phyloP scores from a whole-genome alignment of 2,329 filamentous ascomycete species.

The Sarocladiaceae sp. region DNA sequence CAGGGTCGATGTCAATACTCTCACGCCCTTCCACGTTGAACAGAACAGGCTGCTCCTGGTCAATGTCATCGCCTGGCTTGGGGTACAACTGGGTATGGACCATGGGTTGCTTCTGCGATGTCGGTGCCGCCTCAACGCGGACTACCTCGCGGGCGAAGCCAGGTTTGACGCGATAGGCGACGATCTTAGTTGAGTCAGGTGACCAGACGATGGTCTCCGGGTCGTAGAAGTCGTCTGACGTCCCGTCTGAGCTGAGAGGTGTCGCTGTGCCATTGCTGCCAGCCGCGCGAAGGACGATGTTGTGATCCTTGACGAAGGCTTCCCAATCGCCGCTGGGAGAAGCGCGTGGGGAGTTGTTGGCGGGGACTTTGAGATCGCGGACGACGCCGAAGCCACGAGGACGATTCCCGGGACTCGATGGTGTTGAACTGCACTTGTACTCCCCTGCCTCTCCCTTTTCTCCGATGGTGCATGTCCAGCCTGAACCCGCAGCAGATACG shows the following conservation, averaged over 20 bases:
- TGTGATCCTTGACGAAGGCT: constrained; percentile 9
- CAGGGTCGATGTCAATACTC: constrained; percentile 9
- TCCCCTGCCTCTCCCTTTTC: constrained; percentile 7
- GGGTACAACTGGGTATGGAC: constrained; percentile 10
- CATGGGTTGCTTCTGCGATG: constrained; percentile 10
- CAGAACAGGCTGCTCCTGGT: constrained; percentile 10
- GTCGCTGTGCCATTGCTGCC: constrained; percentile 8
- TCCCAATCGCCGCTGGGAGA: constrained; percentile 9
- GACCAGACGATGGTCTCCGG: constrained; percentile 11
- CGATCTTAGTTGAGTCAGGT: constrained; percentile 10
- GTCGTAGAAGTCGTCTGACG: constrained; percentile 11
- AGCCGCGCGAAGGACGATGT: constrained; percentile 6
- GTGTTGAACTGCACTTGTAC: constrained; percentile 2
- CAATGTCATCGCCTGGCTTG: constrained; percentile 11
- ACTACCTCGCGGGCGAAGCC: constrained; percentile 9
- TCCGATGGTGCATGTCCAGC: constrained; percentile 9
- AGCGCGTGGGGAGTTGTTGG: constrained; percentile 9
- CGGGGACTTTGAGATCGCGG: constrained; percentile 9
- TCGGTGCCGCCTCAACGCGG: constrained; percentile 10
- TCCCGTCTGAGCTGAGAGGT: constrained; percentile 9
- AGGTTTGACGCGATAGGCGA: constrained; percentile 9
- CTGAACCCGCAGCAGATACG: constrained; percentile 5
- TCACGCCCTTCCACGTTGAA: constrained; percentile 8
- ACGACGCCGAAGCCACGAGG: constrained; percentile 11
- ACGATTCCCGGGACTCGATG: constrained; percentile 4